Percentiles rank a stretch among this genome's conserved stretches.
These are phyloP conservation scores for Suillus lakei DNA, from an alignment of 768 basidiomycete species.

Conservation along the genomic window DNA sequence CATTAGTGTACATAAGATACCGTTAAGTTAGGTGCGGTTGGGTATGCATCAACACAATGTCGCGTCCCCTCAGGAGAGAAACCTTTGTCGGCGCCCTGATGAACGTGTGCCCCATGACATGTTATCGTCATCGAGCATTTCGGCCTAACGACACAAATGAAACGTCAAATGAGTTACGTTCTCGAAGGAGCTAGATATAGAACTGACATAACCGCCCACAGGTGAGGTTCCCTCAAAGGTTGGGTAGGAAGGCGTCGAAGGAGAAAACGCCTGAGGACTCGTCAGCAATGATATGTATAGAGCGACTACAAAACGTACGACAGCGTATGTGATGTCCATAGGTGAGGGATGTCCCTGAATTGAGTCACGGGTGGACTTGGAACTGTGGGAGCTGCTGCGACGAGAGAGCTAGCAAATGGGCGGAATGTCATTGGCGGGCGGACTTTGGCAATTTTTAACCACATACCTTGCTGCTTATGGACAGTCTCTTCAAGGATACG, in stretches of 20 bases:
- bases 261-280: conserved; percentile 17
- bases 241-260: conserved; percentile 9
- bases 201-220: conserved; percentile 22
- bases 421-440: not conserved
- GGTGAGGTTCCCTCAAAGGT: conserved; percentile 1
- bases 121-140: conserved; percentile 35
- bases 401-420: conserved; percentile 1
- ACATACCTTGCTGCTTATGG: conserved; percentile 26
- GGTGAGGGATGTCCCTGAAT: conserved; percentile 23
- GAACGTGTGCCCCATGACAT: conserved; percentile 27
- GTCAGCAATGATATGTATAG: conserved; percentile 5
- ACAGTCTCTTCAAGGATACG: conserved; percentile 27
- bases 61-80: conserved; percentile 15
- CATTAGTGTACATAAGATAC: conserved; percentile 17
- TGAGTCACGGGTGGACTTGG: conserved; percentile 20
- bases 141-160: conserved; percentile 18
- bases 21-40: conserved; percentile 9
- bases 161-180: not conserved
- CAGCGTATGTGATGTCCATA: conserved; percentile 23
- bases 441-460: not conserved
- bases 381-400: conserved; percentile 18
- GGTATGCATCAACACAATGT: not conserved
- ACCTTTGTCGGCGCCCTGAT: conserved; percentile 11
- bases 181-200: not conserved
- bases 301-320: conserved; percentile 19